phyloP scores from a whole-genome alignment of 1,139 yeast species.

The Pneumocystis sp. region DNA sequence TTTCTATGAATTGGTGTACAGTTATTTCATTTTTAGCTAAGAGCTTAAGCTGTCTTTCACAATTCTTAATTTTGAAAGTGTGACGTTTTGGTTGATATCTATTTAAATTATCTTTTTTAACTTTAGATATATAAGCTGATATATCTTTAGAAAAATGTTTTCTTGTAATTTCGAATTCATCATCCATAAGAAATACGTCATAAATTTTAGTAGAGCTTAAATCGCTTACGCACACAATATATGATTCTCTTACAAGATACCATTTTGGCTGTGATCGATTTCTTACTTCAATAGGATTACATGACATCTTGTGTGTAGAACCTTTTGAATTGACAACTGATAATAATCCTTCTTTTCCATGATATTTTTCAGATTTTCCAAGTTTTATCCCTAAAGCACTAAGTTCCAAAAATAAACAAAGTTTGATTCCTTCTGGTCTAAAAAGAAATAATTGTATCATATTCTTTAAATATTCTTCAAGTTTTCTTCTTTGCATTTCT shows the following conservation, averaged over 20 bases:
- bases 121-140: constrained; percentile 17
- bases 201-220: constrained; percentile 74
- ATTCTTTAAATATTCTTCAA: constrained; percentile 50
- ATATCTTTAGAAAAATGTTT: constrained; percentile 16
- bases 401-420: constrained; percentile 75
- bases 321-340: constrained; percentile 69
- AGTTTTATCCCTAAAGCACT: constrained; percentile 76
- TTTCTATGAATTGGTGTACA: constrained; percentile 60
- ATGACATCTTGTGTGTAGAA: constrained; percentile 44
- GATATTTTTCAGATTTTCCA: constrained; percentile 65
- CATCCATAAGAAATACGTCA: constrained; percentile 73
- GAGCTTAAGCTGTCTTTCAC: constrained; percentile 62
- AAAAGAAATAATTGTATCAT: constrained; percentile 41
- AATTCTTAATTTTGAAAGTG: constrained; percentile 41
- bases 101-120: constrained; percentile 10
- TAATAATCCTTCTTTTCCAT: constrained; percentile 80
- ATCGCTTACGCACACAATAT: constrained; percentile 71
- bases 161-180: constrained; percentile 38
- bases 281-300: constrained; percentile 11
- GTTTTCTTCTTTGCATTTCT: constrained; percentile 19
- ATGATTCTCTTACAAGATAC: constrained; percentile 75
- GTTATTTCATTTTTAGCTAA: constrained; percentile 60
- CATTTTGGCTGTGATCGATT: constrained; percentile 83
- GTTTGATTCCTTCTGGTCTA: constrained; percentile 64
- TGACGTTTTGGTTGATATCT: constrained; percentile 6